A percentile compares a stretch with the other conserved stretches of the same genome.
Conservation (phyloP, 306 rosid genomes). For the Vachellia collinsii region DNA sequence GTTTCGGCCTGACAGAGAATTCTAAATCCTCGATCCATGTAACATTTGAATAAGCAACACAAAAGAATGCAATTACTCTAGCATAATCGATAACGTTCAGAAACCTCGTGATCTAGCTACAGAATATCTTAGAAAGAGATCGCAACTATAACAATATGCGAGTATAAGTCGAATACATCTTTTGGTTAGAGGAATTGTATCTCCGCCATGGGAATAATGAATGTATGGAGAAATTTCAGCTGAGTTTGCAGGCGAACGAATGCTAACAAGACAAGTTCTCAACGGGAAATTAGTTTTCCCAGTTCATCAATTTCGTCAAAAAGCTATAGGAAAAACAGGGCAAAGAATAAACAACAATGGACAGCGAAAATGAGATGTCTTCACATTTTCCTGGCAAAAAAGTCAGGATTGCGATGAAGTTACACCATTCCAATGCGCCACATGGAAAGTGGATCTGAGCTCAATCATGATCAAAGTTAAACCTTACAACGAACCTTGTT, state of each 20-base stretch:
- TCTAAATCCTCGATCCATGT: slow-evolving; percentile 66
- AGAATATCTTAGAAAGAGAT: neutral
- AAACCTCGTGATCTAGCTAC: slow-evolving; percentile 13
- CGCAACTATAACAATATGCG: neutral
- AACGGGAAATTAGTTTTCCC: neutral
- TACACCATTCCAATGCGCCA: neutral
- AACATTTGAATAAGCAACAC: neutral
- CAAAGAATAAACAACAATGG: neutral
- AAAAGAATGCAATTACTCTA: neutral
- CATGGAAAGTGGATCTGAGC: neutral
- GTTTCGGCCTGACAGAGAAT: slow-evolving; percentile 55
- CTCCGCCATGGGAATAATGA: neutral
- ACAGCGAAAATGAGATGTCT: neutral
- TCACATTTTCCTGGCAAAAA: neutral
- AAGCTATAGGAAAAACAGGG: neutral
- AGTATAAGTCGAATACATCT: neutral
- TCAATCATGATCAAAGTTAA: neutral
- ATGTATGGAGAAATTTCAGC: slow-evolving; percentile 36
- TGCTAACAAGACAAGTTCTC: slow-evolving; percentile 8
- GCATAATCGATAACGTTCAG: neutral
- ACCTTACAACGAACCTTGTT: neutral
- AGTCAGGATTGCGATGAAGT: neutral
- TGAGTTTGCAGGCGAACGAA: neutral
- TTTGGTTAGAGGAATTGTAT: neutral
- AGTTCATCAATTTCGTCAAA: neutral